phyloP scores from a whole-genome alignment of 192 early-diverging fungal species.

The Chytriomyces confervae region DNA sequence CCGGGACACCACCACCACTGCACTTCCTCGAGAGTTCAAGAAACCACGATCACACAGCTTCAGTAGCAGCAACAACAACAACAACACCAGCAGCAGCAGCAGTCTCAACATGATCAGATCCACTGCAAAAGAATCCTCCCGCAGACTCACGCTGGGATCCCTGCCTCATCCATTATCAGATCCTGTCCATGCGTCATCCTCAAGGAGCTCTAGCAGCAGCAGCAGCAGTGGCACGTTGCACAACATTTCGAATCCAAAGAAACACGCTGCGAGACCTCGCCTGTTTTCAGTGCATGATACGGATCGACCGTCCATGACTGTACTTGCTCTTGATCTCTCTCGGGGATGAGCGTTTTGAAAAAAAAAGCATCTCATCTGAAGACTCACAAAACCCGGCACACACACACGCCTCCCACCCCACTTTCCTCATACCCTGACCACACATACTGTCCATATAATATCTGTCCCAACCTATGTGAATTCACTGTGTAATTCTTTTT shows the following conservation, averaged over 20 bases:
- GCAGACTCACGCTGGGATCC: too few relatives aligned
- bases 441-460: background rate
- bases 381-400: background rate
- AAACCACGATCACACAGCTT: background rate
- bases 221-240: background rate
- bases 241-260: too few relatives aligned
- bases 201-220: background rate
- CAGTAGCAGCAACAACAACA: background rate
- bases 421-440: background rate
- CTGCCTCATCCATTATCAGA: too few relatives aligned
- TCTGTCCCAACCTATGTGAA: background rate
- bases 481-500: background rate
- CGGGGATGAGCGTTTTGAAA: background rate
- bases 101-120: conserved; percentile 1
- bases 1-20: background rate
- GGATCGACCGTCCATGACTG: background rate
- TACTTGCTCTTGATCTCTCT: background rate
- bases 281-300: conserved; percentile 1
- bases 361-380: background rate
- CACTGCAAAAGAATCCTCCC: background rate
- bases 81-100: background rate
- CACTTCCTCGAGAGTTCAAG: background rate
- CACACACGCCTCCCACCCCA: background rate
- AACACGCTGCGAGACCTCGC: background rate
- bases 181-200: background rate